Evolutionary conservation across 192 early-diverging fungal species (phyloP).

Genomic region (Coemansia sp.): DNA sequence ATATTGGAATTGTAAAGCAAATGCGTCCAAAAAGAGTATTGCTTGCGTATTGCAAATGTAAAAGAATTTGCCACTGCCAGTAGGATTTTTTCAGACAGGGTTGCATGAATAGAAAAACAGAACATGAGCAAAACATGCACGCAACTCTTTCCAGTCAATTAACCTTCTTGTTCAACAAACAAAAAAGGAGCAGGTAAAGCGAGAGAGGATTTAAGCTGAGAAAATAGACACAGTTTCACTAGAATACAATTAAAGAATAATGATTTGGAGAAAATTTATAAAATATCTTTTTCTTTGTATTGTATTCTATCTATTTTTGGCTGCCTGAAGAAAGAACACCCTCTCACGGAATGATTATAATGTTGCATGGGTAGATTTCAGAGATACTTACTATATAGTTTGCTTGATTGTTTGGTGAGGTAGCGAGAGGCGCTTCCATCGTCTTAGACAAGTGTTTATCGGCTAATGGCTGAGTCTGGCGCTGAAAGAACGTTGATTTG

Average conservation of each 20-base stretch:
- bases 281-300: too few relatives aligned
- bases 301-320: too few relatives aligned
- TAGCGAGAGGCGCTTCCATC: conserved; percentile 6
- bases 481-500: conserved; percentile 31
- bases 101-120: background rate
- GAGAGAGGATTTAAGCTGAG: too few relatives aligned
- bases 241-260: too few relatives aligned
- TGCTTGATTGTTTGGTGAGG: conserved; percentile 9
- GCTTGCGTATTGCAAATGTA: background rate
- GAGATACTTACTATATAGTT: conserved; percentile 32
- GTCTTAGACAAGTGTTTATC: background rate
- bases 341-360: background rate
- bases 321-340: too few relatives aligned
- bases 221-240: too few relatives aligned
- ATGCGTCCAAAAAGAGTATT: background rate
- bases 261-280: too few relatives aligned
- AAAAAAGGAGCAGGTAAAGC: too few relatives aligned
- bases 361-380: background rate
- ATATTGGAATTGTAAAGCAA: too few relatives aligned
- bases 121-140: background rate
- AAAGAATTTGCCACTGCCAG: background rate
- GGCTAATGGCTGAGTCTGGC: conserved; percentile 12
- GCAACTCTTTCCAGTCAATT: too few relatives aligned
- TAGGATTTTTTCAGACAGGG: background rate
- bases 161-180: background rate